Conservation (phyloP, 2,329 filamentous ascomycete genomes). For the Xylaria sp. region DNA sequence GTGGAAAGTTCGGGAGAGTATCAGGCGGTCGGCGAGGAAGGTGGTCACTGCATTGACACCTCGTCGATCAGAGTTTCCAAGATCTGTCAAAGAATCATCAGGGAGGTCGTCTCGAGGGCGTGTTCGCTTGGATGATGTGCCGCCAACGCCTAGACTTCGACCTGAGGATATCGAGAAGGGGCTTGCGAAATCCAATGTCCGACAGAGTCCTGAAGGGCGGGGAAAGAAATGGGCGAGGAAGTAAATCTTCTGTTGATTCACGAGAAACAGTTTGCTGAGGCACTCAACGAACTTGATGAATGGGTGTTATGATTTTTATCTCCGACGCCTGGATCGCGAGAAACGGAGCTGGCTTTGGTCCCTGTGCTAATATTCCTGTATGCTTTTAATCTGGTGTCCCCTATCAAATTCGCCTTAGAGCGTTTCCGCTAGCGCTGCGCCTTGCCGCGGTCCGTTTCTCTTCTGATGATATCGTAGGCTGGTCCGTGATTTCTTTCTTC, state of each 20-base stretch:
- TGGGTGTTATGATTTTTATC: conserved; percentile 23
- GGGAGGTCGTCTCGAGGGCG: conserved; percentile 53
- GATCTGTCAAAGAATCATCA: conserved; percentile 61
- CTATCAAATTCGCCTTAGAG: conserved; percentile 67
- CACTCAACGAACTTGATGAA: conserved; percentile 13
- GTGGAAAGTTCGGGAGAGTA: conserved; percentile 79
- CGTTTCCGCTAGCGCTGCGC: conserved; percentile 80
- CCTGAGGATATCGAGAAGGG: conserved; percentile 71
- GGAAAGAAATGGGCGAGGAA: conserved; percentile 48
- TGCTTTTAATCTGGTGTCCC: conserved; percentile 57
- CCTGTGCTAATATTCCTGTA: conserved; percentile 23
- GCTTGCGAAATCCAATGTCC: conserved; percentile 49
- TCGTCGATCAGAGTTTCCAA: conserved; percentile 69
- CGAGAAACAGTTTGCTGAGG: not conserved
- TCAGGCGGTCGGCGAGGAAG: conserved; percentile 74
- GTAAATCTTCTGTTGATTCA: conserved; percentile 32
- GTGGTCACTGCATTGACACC: conserved; percentile 73
- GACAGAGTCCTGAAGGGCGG: conserved; percentile 45
- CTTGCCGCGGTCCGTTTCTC: conserved; percentile 57
- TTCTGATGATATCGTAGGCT: conserved; percentile 39
- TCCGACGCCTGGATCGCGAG: conserved; percentile 19
- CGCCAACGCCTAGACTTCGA: conserved; percentile 66
- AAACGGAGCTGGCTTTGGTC: conserved; percentile 20
- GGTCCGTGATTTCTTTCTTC: conserved; percentile 53
- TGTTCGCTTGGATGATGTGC: conserved; percentile 65